Base-by-base conservation (phyloP, 2,329 filamentous ascomycete species). In the Magnaporthiopsis poae region DNA sequence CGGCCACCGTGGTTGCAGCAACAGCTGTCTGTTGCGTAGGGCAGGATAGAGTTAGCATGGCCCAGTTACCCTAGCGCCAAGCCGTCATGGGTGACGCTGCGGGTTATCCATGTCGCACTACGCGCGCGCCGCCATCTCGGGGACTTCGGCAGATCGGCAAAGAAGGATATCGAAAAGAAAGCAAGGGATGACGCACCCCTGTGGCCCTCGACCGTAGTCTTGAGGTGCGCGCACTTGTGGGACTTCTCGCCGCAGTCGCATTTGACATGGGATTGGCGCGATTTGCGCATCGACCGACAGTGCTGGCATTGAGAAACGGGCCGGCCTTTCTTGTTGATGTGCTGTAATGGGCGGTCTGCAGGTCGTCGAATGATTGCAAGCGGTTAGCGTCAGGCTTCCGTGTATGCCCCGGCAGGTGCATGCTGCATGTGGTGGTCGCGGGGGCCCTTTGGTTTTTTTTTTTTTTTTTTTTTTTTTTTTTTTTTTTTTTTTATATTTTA, bases 261-360 rank as follows among this genome's bases (percentile, higher is more conserved):
- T 79, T 95, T 96, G 75, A 95, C 87, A 79, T 98, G 95, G 70
- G 94, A 91, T 68, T 93, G 89, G 73, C 95, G 91, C 78, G 92
- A 94, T 84, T 98, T 98, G 81, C 95, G 93, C 84, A 96, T 90
- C 71, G 90, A 87, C 77, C 95, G 94, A 81, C 95, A 99, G 81
- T 99, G 95, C 72, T 92, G 87, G 80, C 95, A 99, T 88, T 99
- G 95, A 73, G 95, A 96, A 72, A 98, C 92, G 69, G 95, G 95
- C 69, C 94, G 90, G 75, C 94, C 94, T 82, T 98, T 98, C 79
- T 96, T 96, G 79, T 96, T 96, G 81, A 97, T 96, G 77, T 96
- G 92, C 75, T 91, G 90, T 71, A 98, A 86, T 71, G 91, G 91
- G 72, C 94, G 91, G 78, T 97, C 95, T 96, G 73, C 67, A 68